Base-by-base conservation (phyloP, 2,329 filamentous ascomycete genomes). In the Talaromyces piceae region DNA sequence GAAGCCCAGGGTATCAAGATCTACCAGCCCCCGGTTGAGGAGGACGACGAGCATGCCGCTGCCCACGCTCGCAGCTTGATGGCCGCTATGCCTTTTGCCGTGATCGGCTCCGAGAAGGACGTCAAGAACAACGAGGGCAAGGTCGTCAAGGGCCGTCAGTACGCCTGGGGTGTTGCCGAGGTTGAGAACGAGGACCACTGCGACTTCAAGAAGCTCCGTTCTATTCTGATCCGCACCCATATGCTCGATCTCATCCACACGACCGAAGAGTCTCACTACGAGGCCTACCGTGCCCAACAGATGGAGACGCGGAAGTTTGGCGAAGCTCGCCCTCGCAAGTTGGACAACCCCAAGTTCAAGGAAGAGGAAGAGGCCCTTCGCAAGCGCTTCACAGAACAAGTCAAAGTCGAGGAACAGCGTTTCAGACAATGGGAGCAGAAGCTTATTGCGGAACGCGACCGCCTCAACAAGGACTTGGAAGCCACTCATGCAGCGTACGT, bases 261-360 rank as follows among this genome's bases (percentile, higher is more conserved):
- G 58, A 98, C 93, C 61, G 93, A 98, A 77, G 93, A 98, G 80
- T 85, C 90, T 65, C 93, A 98, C 81, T 98, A 98, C 78, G 93
- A 98, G 76, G 91, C 89, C 55, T 98, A 98, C 80, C 91, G 93
- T 64, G 93, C 93, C 50, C 89, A 95, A 74, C 94, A 98, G 77
- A 98, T 98, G 93, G 93, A 98, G 80, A 98, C 93, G 47, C 84
- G 93, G 76, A 98, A 98, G 77, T 97, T 98, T 63, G 93, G 93
- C 74, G 94, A 98, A 78, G 91, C 91, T 54, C 85, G 91, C 61
- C 93, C 93, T 62, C 82, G 91, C 74, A 98, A 98, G 83, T 80
- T 98, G 64, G 93, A 98, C 78, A 98, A 98, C 80, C 93, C 93
- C 76, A 98, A 98, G 80, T 98, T 97, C 83, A 98, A 98, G 83